phyloP scores from a whole-genome alignment of 495 filamentous ascomycete genomes.

The Talaromyces proteolyticus region DNA sequence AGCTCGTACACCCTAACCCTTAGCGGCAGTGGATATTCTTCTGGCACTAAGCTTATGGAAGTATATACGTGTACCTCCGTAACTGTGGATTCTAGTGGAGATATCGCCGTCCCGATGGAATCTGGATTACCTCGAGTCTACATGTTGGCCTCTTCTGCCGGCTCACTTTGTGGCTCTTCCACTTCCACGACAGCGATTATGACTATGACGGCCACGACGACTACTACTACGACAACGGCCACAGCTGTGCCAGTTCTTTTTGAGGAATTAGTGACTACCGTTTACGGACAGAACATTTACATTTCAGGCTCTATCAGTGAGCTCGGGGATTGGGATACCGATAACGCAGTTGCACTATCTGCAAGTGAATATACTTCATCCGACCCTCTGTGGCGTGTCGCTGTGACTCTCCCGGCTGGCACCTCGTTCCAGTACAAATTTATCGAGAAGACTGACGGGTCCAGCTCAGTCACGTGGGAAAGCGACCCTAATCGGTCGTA shows the following conservation, averaged over 20 bases:
- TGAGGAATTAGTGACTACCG: conserved; percentile 46
- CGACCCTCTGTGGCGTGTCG: conserved; percentile 53
- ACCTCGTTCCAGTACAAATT: conserved; percentile 62
- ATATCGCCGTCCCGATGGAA: conserved; percentile 19
- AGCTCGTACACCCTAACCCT: conserved; percentile 38
- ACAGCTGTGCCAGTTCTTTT: conserved; percentile 54
- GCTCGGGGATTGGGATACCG: conserved; percentile 53
- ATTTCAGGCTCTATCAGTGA: conserved; percentile 47
- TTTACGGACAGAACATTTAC: conserved; percentile 53
- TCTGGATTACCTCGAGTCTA: conserved; percentile 20
- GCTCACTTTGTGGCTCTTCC: no score
- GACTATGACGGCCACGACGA: conserved; percentile 25
- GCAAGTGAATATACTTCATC: conserved; percentile 45
- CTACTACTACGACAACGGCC: conserved; percentile 30
- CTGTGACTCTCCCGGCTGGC: conserved; percentile 45
- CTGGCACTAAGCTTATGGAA: conserved; percentile 18
- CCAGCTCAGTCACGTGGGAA: conserved; percentile 57
- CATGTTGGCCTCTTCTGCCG: conserved; percentile 14
- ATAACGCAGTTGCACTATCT: conserved; percentile 42
- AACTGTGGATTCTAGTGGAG: conserved; percentile 20
- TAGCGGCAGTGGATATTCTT: conserved; percentile 19
- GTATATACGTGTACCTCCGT: conserved; percentile 15
- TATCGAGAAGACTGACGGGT: conserved; percentile 49
- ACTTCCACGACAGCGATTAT: no score
- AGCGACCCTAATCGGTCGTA: conserved; percentile 56